Evolutionary conservation across 2,329 filamentous ascomycete species (phyloP).

Genomic region (Raffaelea albimanens): DNA sequence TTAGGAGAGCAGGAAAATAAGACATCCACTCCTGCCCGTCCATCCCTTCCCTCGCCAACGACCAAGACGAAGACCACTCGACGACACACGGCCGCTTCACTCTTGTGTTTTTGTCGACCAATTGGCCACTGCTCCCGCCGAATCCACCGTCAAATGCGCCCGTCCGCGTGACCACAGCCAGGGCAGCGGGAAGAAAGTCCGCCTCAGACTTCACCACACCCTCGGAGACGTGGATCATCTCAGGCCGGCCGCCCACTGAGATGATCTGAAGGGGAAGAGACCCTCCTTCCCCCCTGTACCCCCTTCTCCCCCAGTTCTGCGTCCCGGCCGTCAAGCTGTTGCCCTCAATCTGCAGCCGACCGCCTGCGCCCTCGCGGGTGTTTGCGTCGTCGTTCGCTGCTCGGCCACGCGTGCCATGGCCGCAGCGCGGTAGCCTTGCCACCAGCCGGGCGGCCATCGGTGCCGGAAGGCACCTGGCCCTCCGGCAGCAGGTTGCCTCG

Average conservation of each 20-base stretch:
- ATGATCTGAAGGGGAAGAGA: too few species aligned
- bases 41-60: too few species aligned
- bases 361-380: conserved; percentile 1
- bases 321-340: conserved; percentile 5
- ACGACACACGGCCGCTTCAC: not conserved
- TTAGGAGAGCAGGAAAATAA: too few species aligned
- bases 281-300: not conserved
- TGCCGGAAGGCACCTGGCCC: not conserved
- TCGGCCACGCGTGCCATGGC: not conserved
- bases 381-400: not conserved
- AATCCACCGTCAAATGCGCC: too few species aligned
- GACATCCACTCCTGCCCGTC: too few species aligned
- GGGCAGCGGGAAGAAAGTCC: too few species aligned
- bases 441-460: not conserved
- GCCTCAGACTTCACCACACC: too few species aligned
- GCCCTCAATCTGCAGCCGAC: not conserved
- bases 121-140: too few species aligned
- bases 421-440: not conserved
- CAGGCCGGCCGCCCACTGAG: too few species aligned
- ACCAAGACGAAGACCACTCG: not conserved
- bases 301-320: not conserved
- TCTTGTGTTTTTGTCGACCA: too few species aligned
- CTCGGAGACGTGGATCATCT: too few species aligned
- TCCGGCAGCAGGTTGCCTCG: not conserved
- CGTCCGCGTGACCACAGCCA: too few species aligned